Conservation (phyloP, 768 basidiomycete genomes). For the Fistulinella prunicolor region DNA sequence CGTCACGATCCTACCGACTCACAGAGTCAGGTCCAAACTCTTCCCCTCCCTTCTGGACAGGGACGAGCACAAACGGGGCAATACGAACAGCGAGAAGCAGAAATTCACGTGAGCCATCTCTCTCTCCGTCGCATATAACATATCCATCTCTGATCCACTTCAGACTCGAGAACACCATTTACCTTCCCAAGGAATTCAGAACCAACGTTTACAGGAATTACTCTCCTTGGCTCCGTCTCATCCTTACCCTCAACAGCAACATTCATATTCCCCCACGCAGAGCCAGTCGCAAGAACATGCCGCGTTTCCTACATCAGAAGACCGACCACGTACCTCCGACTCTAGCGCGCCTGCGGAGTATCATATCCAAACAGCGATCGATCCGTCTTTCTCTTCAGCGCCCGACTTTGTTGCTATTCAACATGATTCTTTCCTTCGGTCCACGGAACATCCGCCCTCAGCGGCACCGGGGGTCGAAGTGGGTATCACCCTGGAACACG, state of each 20-base stretch:
- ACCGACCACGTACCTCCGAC: background rate
- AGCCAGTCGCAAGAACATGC: slow-evolving; percentile 1
- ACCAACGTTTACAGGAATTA: slow-evolving; percentile 25
- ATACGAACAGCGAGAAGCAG: slow-evolving; percentile 2
- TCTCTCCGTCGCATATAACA: background rate
- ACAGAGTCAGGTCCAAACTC: background rate
- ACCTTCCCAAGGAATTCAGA: slow-evolving; percentile 12
- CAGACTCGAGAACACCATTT: slow-evolving; percentile 1
- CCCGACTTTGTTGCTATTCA: background rate
- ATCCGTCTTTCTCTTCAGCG: slow-evolving; percentile 6
- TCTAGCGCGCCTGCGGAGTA: background rate
- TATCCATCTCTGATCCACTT: background rate
- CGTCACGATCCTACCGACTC: background rate
- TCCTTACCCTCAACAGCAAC: background rate
- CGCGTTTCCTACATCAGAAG: background rate
- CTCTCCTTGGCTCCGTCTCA: slow-evolving; percentile 14
- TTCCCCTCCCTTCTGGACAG: background rate
- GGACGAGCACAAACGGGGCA: slow-evolving; percentile 1
- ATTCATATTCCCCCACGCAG: background rate
- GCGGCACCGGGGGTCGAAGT: slow-evolving; percentile 3
- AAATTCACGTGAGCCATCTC: slow-evolving; percentile 5
- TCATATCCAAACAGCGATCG: background rate
- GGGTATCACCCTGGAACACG: slow-evolving; percentile 19
- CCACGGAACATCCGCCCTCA: slow-evolving; percentile 1
- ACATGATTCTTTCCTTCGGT: slow-evolving; percentile 2